Percentiles rank a stretch among this genome's conserved stretches.
These are phyloP conservation scores for Scopulariopsis brevicaulis DNA, from an alignment of 2,329 filamentous ascomycete species.

Conservation along the genomic window DNA sequence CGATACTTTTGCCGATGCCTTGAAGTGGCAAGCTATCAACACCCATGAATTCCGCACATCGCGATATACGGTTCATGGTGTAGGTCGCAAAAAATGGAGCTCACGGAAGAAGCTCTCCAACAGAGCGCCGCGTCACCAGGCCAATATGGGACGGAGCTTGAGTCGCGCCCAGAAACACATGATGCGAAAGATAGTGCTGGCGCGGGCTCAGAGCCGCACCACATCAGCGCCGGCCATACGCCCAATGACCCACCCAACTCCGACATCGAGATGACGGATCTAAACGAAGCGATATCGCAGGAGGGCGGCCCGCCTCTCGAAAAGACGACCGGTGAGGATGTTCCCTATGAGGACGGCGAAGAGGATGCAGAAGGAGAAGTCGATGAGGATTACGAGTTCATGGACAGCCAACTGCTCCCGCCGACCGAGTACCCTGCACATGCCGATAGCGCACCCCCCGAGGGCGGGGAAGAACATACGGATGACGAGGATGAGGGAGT, in stretches of 20 bases:
- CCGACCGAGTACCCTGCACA: not conserved
- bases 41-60: not conserved
- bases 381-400: constrained; percentile 18
- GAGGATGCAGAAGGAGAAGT: constrained; percentile 30
- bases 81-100: constrained; percentile 3
- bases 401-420: constrained; percentile 6
- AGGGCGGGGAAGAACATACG: not conserved
- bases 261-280: constrained; percentile 24
- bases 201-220: not conserved
- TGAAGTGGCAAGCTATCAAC: not conserved
- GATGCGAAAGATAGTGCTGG: not conserved
- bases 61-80: not conserved
- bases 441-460: not conserved
- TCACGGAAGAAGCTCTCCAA: constrained; percentile 45
- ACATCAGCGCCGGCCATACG: not conserved
- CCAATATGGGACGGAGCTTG: not conserved
- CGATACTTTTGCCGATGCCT: not conserved
- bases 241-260: constrained; percentile 33
- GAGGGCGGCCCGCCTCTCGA: not conserved
- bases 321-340: constrained; percentile 12
- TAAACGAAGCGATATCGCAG: constrained; percentile 13
- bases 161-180: not conserved
- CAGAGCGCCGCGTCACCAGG: constrained; percentile 31
- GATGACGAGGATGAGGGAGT: constrained; percentile 36
- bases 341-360: constrained; percentile 26